phyloP scores from a whole-genome alignment of 352 stramenopile genomes.

The Phytophthora kernoviae region DNA sequence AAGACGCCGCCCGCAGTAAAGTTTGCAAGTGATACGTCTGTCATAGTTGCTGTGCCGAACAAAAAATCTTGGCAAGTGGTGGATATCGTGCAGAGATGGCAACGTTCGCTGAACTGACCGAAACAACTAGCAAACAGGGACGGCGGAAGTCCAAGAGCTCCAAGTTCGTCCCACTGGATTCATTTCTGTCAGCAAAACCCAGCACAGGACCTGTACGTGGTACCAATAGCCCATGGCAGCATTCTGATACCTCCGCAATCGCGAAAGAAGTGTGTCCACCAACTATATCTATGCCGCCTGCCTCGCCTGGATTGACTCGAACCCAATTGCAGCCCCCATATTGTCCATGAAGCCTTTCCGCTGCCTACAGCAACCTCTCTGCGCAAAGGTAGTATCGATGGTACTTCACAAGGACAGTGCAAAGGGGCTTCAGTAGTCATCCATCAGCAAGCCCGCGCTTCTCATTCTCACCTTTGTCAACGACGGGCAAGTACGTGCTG shows the following conservation, averaged over 20 bases:
- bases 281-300: constrained; percentile 1
- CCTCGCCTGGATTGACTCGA: constrained; percentile 7
- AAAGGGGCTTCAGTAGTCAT: constrained; percentile 37
- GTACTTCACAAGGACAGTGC: constrained; percentile 21
- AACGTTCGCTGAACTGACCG: background rate
- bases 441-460: constrained; percentile 39
- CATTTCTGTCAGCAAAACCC: constrained; percentile 45
- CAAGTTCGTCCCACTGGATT: constrained; percentile 67
- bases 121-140: constrained; percentile 17
- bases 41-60: constrained; percentile 1
- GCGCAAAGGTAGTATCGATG: constrained; percentile 38
- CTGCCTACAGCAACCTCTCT: constrained; percentile 22
- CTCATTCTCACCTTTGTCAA: constrained; percentile 21
- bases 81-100: background rate
- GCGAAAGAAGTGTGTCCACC: constrained; percentile 11
- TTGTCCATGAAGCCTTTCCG: constrained; percentile 26
- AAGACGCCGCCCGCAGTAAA: constrained; percentile 15
- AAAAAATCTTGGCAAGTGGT: background rate
- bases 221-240: constrained; percentile 19
- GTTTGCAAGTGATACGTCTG: constrained; percentile 1
- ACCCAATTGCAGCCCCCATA: background rate
- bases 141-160: constrained; percentile 31
- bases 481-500: constrained; percentile 42
- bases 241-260: background rate
- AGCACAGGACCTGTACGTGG: background rate